Evolutionary conservation across 2,329 filamentous ascomycete genomes (phyloP), one percentile per base, ranked within the genome.

Genomic region (Ophidiomyces ophidiicola): DNA sequence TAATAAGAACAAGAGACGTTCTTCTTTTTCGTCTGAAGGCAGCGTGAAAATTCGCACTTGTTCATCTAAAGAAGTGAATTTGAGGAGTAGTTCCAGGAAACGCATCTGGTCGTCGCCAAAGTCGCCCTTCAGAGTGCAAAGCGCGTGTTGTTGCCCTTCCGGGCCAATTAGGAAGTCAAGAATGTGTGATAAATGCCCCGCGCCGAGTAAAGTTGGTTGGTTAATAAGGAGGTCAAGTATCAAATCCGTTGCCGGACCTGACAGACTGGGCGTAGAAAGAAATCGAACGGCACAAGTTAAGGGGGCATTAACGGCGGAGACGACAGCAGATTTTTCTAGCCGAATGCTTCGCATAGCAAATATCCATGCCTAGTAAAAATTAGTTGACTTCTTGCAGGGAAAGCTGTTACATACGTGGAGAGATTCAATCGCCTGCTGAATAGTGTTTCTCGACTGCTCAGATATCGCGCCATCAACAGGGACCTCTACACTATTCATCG

Each of bases 51-150:
- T 45, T 10, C 39, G 28, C 14, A 56, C 48, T 25, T 51, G 44
- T 29, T 54, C 50, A 30, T 57, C 50, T 3, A 53, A 45, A 2
- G 52, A 52, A 21, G 59, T 48, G 44, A 60, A 63, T 24, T 55
- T 56, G 32, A 63, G 47, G 6, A 64, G 41, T 14, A 64, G 57
- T 19, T 64, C 60, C 39, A 64, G 44, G 36, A 60, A 63, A 6
- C 54, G 50, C 54, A 62, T 58, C 20, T 54, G 53, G 3, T 63
- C 60, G 6, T 53, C 47, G 17, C 57, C 60, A 33, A 56, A 60
- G 30, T 61, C 54, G 6, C 55, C 58, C 11, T 58, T 53, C 17
- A 57, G 46, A 3, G 63, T 46, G 4, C 52, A 51, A 15, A 53
- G 32, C 14, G 59, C 50, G 36, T 58, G 56, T 6, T 50, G 42